Conservation (phyloP, 257 asterid genomes). For the Lycium ferocissimum region DNA sequence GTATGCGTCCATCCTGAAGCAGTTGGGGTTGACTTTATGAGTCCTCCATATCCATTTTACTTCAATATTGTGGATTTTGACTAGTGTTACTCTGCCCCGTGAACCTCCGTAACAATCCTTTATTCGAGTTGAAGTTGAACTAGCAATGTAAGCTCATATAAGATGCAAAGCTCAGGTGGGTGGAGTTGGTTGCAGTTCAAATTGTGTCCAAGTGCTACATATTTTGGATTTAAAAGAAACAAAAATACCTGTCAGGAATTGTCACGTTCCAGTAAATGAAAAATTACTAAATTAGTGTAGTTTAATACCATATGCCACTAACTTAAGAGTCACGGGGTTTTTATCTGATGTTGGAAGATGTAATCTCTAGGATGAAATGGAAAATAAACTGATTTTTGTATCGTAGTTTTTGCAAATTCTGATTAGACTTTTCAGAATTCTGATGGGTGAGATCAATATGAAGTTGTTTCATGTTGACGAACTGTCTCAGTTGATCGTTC, state of each 20-base stretch:
- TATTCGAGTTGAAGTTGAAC: background rate
- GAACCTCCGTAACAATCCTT: background rate
- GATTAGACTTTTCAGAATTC: constrained; percentile 7
- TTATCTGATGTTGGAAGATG: constrained; percentile 22
- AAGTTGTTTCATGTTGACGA: background rate
- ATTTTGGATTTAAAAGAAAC: constrained; percentile 10
- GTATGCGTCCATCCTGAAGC: too few relatives aligned
- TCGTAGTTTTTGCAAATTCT: background rate
- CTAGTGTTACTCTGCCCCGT: background rate
- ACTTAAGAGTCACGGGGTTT: background rate
- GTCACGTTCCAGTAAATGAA: background rate
- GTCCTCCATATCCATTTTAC: constrained; percentile 5
- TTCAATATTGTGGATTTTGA: background rate
- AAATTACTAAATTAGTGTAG: background rate
- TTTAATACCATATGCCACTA: background rate
- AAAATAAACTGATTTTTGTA: background rate
- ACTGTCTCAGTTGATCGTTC: background rate
- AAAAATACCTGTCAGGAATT: background rate
- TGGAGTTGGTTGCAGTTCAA: background rate
- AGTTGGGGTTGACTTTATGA: background rate
- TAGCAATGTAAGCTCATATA: background rate
- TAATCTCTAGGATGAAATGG: background rate
- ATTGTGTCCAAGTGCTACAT: background rate
- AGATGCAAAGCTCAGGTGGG: background rate
- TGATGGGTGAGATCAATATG: constrained; percentile 21